Evolutionary conservation across 345 rosid genomes (phyloP).

Genomic region (Schrenkiella parvula): DNA sequence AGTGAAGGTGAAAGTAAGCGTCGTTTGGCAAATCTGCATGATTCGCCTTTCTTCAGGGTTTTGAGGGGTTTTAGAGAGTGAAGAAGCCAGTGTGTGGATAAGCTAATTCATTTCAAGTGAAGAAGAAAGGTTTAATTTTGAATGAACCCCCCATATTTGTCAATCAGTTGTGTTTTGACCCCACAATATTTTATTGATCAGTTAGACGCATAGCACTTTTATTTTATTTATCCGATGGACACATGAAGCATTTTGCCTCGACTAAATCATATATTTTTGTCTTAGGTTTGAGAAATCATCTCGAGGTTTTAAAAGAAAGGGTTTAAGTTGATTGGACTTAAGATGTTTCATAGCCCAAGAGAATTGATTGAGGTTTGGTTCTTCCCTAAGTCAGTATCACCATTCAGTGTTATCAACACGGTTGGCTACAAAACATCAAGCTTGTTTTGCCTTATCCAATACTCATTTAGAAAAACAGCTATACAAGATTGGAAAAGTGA

Average conservation of each 20-base stretch:
- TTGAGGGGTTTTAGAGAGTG: conserved; percentile 23
- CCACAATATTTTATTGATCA: not conserved
- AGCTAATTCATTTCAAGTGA: not conserved
- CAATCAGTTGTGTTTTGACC: not conserved
- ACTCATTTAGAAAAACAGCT: no score
- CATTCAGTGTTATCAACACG: no score
- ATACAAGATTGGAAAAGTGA: no score
- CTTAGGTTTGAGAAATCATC: conserved; percentile 79
- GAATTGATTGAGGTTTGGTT: conserved; percentile 76
- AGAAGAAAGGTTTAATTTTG: not conserved
- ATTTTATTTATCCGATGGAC: no score
- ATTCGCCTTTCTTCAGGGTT: conserved; percentile 14
- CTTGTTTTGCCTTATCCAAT: no score
- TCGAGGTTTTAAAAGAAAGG: conserved; percentile 90
- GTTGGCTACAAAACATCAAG: no score
- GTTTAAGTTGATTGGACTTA: conserved; percentile 51
- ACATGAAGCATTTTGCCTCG: no score
- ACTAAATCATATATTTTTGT: no score
- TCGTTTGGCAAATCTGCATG: conserved; percentile 58
- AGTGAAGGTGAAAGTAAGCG: conserved; percentile 42
- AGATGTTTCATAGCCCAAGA: conserved; percentile 77
- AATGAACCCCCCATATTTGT: not conserved
- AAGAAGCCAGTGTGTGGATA: conserved; percentile 19
- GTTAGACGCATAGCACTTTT: no score
- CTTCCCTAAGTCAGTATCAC: no score